These are phyloP conservation scores for Podospora pseudoanserina DNA, from an alignment of 495 filamentous ascomycete species.

Conservation along the genomic window DNA sequence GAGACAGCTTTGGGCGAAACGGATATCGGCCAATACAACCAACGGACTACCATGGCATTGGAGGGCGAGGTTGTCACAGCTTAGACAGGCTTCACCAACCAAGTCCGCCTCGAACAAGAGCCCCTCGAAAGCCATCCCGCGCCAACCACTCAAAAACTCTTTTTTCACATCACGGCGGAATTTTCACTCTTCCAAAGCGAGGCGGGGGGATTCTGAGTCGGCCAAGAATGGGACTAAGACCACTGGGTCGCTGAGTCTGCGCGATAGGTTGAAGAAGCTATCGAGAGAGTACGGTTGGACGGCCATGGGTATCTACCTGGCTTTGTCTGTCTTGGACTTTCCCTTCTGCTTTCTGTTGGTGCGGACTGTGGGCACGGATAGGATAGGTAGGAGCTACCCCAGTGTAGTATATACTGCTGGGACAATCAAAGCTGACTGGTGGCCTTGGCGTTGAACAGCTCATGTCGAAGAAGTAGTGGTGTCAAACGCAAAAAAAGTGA, in stretches of 20 bases:
- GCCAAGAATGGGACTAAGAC: slow-evolving; percentile 7
- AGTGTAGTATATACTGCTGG: neutral
- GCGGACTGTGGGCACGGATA: slow-evolving; percentile 73
- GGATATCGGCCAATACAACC: slow-evolving; percentile 12
- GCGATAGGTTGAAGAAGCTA: slow-evolving; percentile 71
- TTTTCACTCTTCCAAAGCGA: slow-evolving; percentile 28
- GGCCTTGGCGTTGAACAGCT: slow-evolving; percentile 28
- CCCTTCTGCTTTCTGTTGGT: slow-evolving; percentile 93
- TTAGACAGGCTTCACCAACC: slow-evolving; percentile 13
- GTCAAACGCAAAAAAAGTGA: slow-evolving; percentile 43
- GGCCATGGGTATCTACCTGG: slow-evolving; percentile 85
- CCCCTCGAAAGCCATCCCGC: slow-evolving; percentile 6
- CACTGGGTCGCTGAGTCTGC: slow-evolving; percentile 53
- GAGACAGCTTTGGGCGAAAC: slow-evolving; percentile 9
- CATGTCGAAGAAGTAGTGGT: slow-evolving; percentile 50
- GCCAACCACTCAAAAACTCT: slow-evolving; percentile 11
- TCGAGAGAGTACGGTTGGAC: slow-evolving; percentile 93
- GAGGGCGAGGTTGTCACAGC: slow-evolving; percentile 21
- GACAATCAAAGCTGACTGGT: neutral
- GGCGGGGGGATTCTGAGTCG: slow-evolving; percentile 10
- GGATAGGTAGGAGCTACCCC: slow-evolving; percentile 55
- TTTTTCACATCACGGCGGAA: slow-evolving; percentile 19
- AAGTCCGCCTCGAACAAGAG: neutral
- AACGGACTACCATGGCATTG: slow-evolving; percentile 10
- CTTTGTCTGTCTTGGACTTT: slow-evolving; percentile 81